Evolutionary conservation across 192 early-diverging fungal species (phyloP), one percentile per base, ranked within the genome.

Genomic region (Spizellomyces sp.): DNA sequence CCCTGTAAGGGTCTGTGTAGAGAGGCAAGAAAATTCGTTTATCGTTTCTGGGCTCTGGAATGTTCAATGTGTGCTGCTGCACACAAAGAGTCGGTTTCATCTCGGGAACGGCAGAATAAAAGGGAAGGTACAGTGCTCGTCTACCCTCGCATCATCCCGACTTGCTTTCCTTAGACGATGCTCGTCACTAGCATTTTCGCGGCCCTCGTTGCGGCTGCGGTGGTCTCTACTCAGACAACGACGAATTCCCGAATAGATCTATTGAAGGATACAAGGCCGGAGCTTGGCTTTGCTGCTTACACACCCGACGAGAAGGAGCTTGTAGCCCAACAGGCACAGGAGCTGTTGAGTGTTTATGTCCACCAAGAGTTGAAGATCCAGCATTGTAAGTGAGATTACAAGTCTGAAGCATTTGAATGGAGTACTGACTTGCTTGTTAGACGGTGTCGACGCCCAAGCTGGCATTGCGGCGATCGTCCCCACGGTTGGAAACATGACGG

Each of bases 371-470:
- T 6, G 17, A 62, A 62, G 60, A 44, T 36, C 41, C 9, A 21
- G 57, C 14, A 21, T 3, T 41, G 14, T n/a, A 2, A 55, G 15
- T 19, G 52, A 54, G 19, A n/a, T 54, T 19, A 3, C 52, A 54
- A 54, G 52, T 54, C 52, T 54, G 14, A 3, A 19, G 15, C 52
- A 19, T 54, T 54, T 54, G 14, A 19, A n/a, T 54, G 3, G 19
- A 15, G 52, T 15, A 54, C 14, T 9, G 21, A 36, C 0, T 58
- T 15, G 57, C 7, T 15, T 9, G 9, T 10, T 15, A 58, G 52
- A 62, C 45, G 58, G 63, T 43, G 58, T 69, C 67, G 71, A 77
- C 66, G 66, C 66, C n/a, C 46, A 60, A 12, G 52, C 70, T 8
- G 45, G 48, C n/a, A 52, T 71, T 42, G 57, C 48, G 44, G 59